phyloP scores from a whole-genome alignment of 2,329 filamentous ascomycete species.

The Dryadomyces sulphureus region DNA sequence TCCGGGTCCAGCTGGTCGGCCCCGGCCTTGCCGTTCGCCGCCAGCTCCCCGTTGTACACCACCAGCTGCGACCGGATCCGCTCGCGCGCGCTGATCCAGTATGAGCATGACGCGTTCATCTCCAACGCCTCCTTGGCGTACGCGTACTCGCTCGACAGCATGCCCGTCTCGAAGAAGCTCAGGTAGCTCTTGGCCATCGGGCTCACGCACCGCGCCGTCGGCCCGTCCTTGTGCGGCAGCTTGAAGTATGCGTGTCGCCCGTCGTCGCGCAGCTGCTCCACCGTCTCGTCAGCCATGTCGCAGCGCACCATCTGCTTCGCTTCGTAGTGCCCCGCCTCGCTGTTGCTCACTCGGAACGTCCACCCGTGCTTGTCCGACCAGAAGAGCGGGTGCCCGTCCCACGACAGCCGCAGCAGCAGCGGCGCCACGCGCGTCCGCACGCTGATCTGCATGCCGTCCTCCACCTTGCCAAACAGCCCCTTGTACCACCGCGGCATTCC shows the following conservation, averaged over 20 bases:
- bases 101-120: constrained; percentile 98
- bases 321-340: constrained; percentile 48
- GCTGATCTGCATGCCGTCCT: constrained; percentile 57
- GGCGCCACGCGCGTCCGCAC: constrained; percentile 82
- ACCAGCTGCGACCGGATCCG: constrained; percentile 93
- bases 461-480: constrained; percentile 60
- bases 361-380: constrained; percentile 93
- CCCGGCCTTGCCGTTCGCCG: not conserved
- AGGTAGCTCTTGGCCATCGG: constrained; percentile 88
- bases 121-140: constrained; percentile 92
- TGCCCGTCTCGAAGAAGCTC: constrained; percentile 79
- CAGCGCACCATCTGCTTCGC: constrained; percentile 60
- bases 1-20: constrained; percentile 5
- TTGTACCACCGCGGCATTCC: constrained; percentile 97
- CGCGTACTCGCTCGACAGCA: constrained; percentile 68
- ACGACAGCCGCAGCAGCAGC: constrained; percentile 66
- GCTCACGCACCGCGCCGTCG: constrained; percentile 66
- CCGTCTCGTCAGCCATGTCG: constrained; percentile 62
- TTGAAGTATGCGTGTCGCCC: constrained; percentile 63
- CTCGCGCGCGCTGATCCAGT: constrained; percentile 94
- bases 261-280: constrained; percentile 52
- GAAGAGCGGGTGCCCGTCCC: constrained; percentile 78
- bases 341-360: constrained; percentile 65
- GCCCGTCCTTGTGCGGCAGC: constrained; percentile 90
- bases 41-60: constrained; percentile 57